Evolutionary conservation across 352 stramenopile genomes (phyloP), one percentile per base, ranked within the genome.

Genomic region (Globisporangium viniferum): DNA sequence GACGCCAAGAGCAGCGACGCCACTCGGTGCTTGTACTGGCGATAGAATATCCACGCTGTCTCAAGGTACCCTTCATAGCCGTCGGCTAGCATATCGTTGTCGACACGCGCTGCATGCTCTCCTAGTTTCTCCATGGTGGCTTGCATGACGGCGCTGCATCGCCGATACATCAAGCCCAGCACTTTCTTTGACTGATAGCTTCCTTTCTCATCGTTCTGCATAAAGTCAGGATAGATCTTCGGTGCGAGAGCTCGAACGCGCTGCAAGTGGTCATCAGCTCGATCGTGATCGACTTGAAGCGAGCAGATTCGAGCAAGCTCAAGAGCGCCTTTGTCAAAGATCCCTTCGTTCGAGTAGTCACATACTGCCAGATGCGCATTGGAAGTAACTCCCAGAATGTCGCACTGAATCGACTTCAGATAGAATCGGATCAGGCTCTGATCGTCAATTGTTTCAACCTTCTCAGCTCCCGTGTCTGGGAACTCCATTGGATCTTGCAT

Each of bases 361-460:
- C 84, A 84, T 6, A 92, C 49, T 8, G 88, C 88, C 12, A 94
- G 59, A 41, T 95, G 88, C 3, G 84, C 84, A 69, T 94, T 95
- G 10, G 88, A 92, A 29, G 88, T 83, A 27, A 92, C 65, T 41
- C 86, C 88, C 5, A 95, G 62, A 5, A 94, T 86, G 71, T 94
- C 86, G 41, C 89, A 78, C 49, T 81, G 72, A 10, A 94, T 84
- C 8, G 81, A 90, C 56, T 87, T 77, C 57, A 95, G 55, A 53
- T 90, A 95, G 64, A 93, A 94, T 12, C 86, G 73, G 36, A 91
- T 73, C 53, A 95, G 54, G 8, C 69, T 77, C 33, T 72, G 62
- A 18, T 91, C 77, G 39, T 89, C 70, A 35, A 77, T 79, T 22
- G 63, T 64, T 12, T 82, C 59, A 12, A 76, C 65, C 22, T 78